Base-by-base conservation (phyloP, 441 rosid species). In the Bruguiera hainesii region DNA sequence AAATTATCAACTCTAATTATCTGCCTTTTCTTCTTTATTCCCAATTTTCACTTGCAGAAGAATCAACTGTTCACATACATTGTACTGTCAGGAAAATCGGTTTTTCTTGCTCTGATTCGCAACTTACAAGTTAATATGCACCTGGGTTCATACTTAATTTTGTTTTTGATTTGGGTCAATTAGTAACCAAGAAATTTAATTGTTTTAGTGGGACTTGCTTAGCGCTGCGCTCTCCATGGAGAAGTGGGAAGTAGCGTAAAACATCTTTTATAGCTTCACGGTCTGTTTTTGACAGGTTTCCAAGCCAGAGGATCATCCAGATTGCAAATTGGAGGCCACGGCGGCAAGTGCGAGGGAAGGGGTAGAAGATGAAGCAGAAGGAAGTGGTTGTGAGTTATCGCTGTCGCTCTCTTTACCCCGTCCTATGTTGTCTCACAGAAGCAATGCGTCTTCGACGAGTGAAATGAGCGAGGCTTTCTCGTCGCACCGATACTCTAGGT, bases 391-490 rank as follows among this genome's bases (percentile, higher is more conserved):
- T 26, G 88, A 76, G 67, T 75, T 93, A 26, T 87, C 89, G 0
- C 62, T 93, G 51, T 77, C 87, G 8, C 85, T 91, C 3, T 80
- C 98, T 11, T 53, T 88, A 65, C 85, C 74, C 4, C 77, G 64
- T 7, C 83, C 80, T 9, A 68, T 74, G 0, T 85, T 74, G 0
- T 85, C 88, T 8, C 84, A 84, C 70, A 79, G 85, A 75, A 88
- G 87, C 69, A 83, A 79, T 29, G 83, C 78, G 37, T 85, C 90
- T 7, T 82, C 88, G 0, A 56, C 83, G 26, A 89, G 97, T 29
- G 98, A 87, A 57, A 80, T 79, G 9, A 86, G 93, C 42, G 97
- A 90, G 73, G 86, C 81, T 2, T 69, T 91, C 67, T 88, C 91
- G 2, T 81, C 82, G 0, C 75, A 42, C 48, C 18, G 4, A 1